phyloP scores from a whole-genome alignment of 192 early-diverging fungal species.

The Backusella psychrophila region DNA sequence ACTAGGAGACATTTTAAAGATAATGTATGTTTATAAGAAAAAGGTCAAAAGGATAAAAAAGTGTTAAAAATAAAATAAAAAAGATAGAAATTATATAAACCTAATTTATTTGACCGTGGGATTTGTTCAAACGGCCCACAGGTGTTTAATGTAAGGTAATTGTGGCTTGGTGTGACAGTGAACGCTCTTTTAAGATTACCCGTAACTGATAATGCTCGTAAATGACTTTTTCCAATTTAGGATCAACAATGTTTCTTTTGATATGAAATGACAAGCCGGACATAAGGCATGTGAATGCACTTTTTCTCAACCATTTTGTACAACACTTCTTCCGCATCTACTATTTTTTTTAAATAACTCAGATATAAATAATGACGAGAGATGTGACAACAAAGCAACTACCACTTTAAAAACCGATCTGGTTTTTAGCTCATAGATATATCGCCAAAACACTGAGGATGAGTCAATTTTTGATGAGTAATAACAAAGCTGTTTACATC shows the following conservation, averaged over 20 bases:
- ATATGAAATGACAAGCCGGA: background rate
- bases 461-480: background rate
- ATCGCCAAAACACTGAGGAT: background rate
- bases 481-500: background rate
- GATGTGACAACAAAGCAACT: background rate
- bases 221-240: background rate
- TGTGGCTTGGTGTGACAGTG: slow-evolving; percentile 6
- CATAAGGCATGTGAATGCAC: background rate
- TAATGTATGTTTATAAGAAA: background rate
- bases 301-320: background rate
- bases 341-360: background rate
- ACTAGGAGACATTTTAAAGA: background rate
- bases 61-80: background rate
- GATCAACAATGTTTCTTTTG: background rate
- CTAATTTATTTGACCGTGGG: slow-evolving; percentile 12
- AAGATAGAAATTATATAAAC: background rate
- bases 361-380: background rate
- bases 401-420: background rate
- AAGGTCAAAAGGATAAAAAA: background rate
- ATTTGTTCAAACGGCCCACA: slow-evolving; percentile 5
- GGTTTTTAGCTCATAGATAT: background rate
- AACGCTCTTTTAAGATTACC: background rate
- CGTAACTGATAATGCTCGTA: background rate
- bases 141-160: background rate
- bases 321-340: background rate